Base-by-base conservation (phyloP, 176 grass and related monocot species). In the Aegilops longissima region DNA sequence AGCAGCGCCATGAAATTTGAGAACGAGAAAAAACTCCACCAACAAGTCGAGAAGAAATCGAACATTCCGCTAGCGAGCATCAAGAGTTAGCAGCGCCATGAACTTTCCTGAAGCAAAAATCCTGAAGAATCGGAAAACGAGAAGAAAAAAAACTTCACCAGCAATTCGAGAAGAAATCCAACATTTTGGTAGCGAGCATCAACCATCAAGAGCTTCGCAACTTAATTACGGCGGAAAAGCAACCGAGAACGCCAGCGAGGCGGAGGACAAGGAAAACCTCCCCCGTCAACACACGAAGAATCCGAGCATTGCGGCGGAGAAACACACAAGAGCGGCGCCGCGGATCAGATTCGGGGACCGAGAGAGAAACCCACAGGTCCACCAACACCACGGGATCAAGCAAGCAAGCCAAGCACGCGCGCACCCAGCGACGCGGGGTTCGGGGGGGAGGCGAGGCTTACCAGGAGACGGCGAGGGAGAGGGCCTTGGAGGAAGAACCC, bases 311-410 rank as follows among this genome's bases (percentile, higher is more conserved):
- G 17, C 54, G 54, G 54, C 54, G 54, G 54, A 58, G 54, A 58
- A 58, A 56, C 52, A 56, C 52, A 20, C 52, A 56, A 56, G 17
- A 58, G 54, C 51, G 18, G 17, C 5, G n/a, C 10, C 8, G 65
- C 30, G 65, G 84, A 86, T 82, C 77, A n/a, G 84, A 71, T 86
- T 82, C 52, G 12, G 54, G 52, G 25, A 30, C 45, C 70, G 31
- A 61, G 10, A 31, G 30, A 62, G 16, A 61, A 44, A 18, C 17
- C 52, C 52, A 44, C 42, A 5, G 1, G 52, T 56, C 16, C 78
- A 24, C 34, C 23, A 83, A 72, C 27, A 24, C 27, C 24, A 21
- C 36, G 52, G 27, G 20, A 88, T 59, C 66, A 34, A n/a, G 29
- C 80, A 29, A 83, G 38, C 12, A 24, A 9, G 63, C 82, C 78